Evolutionary conservation across 1,284 basidiomycete species (phyloP).

Genomic region (Irpex rosettiformis): DNA sequence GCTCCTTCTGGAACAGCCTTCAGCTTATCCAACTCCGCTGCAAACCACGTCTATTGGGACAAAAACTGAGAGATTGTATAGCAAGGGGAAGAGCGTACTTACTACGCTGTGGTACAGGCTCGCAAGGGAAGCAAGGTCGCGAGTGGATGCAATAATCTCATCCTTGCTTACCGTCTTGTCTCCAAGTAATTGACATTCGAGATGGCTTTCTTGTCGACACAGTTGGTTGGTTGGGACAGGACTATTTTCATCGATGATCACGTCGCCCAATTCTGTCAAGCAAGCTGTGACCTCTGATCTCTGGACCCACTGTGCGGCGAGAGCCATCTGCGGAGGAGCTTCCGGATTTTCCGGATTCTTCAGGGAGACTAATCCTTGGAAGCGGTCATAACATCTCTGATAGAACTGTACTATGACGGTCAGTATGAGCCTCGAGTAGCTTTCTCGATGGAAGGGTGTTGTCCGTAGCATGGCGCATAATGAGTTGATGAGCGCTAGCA

Average conservation of each 20-base stretch:
- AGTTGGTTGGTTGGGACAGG: slow-evolving; percentile 45
- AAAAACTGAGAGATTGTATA: too few species aligned
- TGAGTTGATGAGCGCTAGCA: slow-evolving; percentile 90
- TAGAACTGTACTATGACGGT: slow-evolving; percentile 98
- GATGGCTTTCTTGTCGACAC: slow-evolving; percentile 70
- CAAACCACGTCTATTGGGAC: slow-evolving; percentile 87
- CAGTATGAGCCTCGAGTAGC: slow-evolving; percentile 90
- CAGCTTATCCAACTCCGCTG: slow-evolving; percentile 60
- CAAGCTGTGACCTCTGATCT: slow-evolving; percentile 73
- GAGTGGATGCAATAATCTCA: slow-evolving; percentile 75
- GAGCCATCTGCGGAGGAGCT: slow-evolving; percentile 42
- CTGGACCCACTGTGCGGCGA: slow-evolving; percentile 89
- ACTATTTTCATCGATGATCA: slow-evolving; percentile 36
- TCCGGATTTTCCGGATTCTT: slow-evolving; percentile 33
- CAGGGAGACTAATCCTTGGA: slow-evolving; percentile 68
- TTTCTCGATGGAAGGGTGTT: slow-evolving; percentile 96
- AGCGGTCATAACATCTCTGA: slow-evolving; percentile 87
- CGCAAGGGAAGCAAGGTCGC: slow-evolving; percentile 77
- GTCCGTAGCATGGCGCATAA: slow-evolving; percentile 89
- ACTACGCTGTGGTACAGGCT: slow-evolving; percentile 87
- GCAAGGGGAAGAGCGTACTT: slow-evolving; percentile 34
- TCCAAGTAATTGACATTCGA: slow-evolving; percentile 67
- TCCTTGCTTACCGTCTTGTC: slow-evolving; percentile 50
- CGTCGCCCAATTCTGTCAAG: slow-evolving; percentile 56
- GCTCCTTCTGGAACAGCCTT: slow-evolving; percentile 60